phyloP scores from a whole-genome alignment of 768 basidiomycete genomes.

The Lactifluus piperatus region DNA sequence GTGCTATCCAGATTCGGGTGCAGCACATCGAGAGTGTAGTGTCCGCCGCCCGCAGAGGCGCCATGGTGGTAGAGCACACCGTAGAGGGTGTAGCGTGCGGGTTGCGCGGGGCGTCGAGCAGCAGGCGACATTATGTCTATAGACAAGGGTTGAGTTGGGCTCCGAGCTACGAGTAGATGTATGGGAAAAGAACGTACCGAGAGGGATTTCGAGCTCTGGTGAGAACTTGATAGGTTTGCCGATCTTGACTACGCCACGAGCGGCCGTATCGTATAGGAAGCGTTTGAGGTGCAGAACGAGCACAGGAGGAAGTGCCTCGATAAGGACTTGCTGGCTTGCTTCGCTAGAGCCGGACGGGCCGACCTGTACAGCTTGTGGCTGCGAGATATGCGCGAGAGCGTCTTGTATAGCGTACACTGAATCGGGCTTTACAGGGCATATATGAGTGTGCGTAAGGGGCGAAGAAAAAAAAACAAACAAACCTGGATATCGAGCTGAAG shows the following conservation, averaged over 20 bases:
- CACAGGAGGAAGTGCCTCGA: constrained; percentile 78
- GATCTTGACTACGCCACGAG: constrained; percentile 76
- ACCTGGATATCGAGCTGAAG: constrained; percentile 87
- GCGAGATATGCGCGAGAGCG: constrained; percentile 68
- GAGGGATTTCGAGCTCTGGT: constrained; percentile 67
- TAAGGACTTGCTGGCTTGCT: constrained; percentile 61
- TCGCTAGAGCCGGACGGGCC: constrained; percentile 45
- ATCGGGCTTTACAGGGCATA: constrained; percentile 41
- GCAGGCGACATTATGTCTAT: constrained; percentile 23
- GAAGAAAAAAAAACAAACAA: neutral
- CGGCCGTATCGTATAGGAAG: constrained; percentile 75
- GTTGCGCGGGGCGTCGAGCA: constrained; percentile 45
- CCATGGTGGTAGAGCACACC: constrained; percentile 95
- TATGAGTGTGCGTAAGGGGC: neutral
- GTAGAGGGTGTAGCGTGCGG: constrained; percentile 62
- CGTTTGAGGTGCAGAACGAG: constrained; percentile 86
- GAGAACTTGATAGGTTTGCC: constrained; percentile 74
- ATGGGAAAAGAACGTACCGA: constrained; percentile 36
- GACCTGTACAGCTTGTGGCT: constrained; percentile 75
- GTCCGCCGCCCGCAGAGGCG: constrained; percentile 80
- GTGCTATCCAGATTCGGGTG: constrained; percentile 54
- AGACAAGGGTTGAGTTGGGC: neutral
- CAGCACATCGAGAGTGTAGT: constrained; percentile 89
- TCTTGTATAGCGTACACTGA: constrained; percentile 73
- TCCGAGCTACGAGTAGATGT: neutral